These are phyloP conservation scores for Pyrenochaeta sp. DNA, from an alignment of 2,329 filamentous ascomycete species.

Conservation along the genomic window DNA sequence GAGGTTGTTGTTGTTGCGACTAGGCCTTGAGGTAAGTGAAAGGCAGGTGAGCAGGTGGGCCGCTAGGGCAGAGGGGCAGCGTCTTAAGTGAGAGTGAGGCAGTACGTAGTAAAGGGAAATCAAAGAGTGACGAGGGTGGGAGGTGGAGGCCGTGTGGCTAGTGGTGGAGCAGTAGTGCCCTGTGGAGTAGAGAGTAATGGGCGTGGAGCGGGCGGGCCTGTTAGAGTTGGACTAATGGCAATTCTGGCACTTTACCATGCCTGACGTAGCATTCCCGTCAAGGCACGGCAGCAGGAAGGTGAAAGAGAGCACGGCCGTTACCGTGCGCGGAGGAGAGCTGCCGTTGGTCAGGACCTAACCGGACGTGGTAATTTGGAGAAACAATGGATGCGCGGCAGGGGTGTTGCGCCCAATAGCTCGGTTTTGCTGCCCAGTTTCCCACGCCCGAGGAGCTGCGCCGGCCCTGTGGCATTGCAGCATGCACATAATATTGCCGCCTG, in stretches of 20 bases:
- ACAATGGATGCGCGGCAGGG: slow-evolving; percentile 15
- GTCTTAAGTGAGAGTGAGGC: slow-evolving; percentile 9
- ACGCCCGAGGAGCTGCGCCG: slow-evolving; percentile 12
- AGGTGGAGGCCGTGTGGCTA: slow-evolving; percentile 21
- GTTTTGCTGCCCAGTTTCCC: slow-evolving; percentile 21
- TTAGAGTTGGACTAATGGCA: slow-evolving; percentile 28
- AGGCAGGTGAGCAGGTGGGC: slow-evolving; percentile 21
- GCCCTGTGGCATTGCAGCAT: slow-evolving; percentile 10
- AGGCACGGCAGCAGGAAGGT: slow-evolving; percentile 1
- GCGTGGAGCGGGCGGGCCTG: slow-evolving; percentile 27
- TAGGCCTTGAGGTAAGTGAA: too few relatives aligned
- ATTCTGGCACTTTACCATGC: slow-evolving; percentile 26
- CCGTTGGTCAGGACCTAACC: slow-evolving; percentile 14
- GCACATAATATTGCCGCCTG: not conserved
- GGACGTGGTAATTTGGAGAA: too few relatives aligned
- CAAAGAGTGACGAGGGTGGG: too few relatives aligned
- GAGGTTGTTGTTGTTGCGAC: slow-evolving; percentile 6
- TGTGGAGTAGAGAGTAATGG: slow-evolving; percentile 31
- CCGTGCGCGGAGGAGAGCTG: slow-evolving; percentile 8
- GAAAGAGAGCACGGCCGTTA: slow-evolving; percentile 5
- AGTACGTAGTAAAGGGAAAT: slow-evolving; percentile 8
- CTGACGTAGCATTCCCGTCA: slow-evolving; percentile 25
- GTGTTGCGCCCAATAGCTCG: slow-evolving; percentile 21
- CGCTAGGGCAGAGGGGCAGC: slow-evolving; percentile 28
- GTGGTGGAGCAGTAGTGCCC: slow-evolving; percentile 32